Evolutionary conservation across 1,139 yeast species (phyloP).

Genomic region (Yamadazyma songkhlaensis): DNA sequence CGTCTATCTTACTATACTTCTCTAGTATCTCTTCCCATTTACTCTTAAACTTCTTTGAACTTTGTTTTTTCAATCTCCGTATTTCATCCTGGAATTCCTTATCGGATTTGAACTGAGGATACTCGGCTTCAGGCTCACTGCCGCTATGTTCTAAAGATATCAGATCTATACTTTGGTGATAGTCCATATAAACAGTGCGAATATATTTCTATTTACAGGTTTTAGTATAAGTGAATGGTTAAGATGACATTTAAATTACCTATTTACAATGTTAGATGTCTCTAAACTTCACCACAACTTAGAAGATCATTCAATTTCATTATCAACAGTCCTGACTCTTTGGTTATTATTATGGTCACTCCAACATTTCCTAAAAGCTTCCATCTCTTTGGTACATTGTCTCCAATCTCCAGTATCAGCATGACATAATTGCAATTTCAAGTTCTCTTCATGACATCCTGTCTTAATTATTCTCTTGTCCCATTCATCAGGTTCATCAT

Average conservation of each 20-base stretch:
- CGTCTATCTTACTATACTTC: slow-evolving; percentile 51
- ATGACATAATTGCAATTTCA: slow-evolving; percentile 67
- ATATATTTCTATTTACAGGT: neutral
- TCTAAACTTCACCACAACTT: no score
- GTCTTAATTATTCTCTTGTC: slow-evolving; percentile 69
- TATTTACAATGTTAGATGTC: no score
- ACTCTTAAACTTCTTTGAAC: slow-evolving; percentile 29
- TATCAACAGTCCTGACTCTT: slow-evolving; percentile 51
- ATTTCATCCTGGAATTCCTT: slow-evolving; percentile 23
- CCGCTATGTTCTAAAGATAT: slow-evolving; percentile 2
- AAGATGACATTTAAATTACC: no score
- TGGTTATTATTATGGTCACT: slow-evolving; percentile 52
- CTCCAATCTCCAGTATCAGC: slow-evolving; percentile 85
- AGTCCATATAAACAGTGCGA: slow-evolving; percentile 3
- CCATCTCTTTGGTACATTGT: slow-evolving; percentile 64
- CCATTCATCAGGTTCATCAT: slow-evolving; percentile 72
- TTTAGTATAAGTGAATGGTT: neutral
- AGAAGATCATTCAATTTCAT: slow-evolving; percentile 9
- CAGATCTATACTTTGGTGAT: slow-evolving; percentile 1
- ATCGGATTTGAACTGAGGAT: slow-evolving; percentile 7
- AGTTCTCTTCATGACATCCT: slow-evolving; percentile 71
- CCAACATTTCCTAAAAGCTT: slow-evolving; percentile 71
- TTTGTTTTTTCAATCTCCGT: slow-evolving; percentile 24
- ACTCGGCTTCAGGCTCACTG: neutral
- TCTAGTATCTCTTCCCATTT: slow-evolving; percentile 57